phyloP scores from a whole-genome alignment of 164 flowering plant species.

The Cinnamomum chago region DNA sequence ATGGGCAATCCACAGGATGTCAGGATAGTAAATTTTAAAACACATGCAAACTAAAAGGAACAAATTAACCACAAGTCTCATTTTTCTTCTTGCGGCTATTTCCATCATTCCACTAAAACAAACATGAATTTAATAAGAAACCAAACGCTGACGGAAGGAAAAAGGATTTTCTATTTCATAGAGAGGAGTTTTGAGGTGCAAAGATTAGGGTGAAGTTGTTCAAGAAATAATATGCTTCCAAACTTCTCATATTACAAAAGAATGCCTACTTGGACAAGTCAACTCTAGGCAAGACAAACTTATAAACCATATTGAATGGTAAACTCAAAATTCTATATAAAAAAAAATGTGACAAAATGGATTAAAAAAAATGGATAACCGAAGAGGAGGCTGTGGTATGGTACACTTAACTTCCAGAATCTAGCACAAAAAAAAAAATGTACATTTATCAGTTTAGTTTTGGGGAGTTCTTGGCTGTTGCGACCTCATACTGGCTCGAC shows the following conservation, averaged over 20 bases:
- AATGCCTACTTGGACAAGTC: neutral
- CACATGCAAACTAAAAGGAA: too few species aligned
- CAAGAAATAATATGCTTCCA: neutral
- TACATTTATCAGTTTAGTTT: slow-evolving; percentile 6
- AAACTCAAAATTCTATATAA: neutral
- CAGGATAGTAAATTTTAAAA: too few species aligned
- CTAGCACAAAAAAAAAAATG: neutral
- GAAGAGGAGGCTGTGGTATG: neutral
- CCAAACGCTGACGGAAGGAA: too few species aligned
- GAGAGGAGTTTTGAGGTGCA: neutral
- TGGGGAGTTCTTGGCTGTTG: slow-evolving; percentile 37
- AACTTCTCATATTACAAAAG: neutral
- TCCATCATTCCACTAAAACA: too few species aligned
- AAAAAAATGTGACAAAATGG: neutral
- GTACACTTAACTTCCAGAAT: slow-evolving; percentile 5
- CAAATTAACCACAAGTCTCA: too few species aligned
- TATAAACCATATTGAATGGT: neutral
- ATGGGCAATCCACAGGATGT: too few species aligned
- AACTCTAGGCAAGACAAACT: neutral
- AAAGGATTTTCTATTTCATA: too few species aligned
- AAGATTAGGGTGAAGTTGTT: neutral
- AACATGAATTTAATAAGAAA: too few species aligned
- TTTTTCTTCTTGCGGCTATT: too few species aligned
- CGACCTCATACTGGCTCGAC: slow-evolving; percentile 75
- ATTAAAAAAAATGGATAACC: neutral